Evolutionary conservation across 2,329 filamentous ascomycete species (phyloP).

Genomic region (Leptographium wingfieldii): DNA sequence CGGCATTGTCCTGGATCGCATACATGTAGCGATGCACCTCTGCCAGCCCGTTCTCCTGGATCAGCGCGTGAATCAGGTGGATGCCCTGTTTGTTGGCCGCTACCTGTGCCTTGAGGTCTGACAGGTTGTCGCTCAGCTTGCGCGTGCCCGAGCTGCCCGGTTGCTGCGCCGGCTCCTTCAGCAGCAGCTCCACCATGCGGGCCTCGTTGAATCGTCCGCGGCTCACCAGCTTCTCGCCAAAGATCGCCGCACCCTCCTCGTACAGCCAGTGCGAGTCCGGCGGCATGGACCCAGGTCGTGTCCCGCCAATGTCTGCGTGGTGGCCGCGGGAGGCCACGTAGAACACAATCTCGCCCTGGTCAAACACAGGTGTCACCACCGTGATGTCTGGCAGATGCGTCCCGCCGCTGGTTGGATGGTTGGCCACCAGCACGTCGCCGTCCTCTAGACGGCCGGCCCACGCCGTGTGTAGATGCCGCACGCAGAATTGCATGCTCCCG

Average conservation of each 20-base stretch:
- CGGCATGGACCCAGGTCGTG: slow-evolving; percentile 62
- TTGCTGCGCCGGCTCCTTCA: slow-evolving; percentile 49
- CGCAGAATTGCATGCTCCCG: slow-evolving; percentile 74
- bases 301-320: slow-evolving; percentile 50
- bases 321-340: slow-evolving; percentile 72
- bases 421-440: slow-evolving; percentile 71
- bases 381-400: slow-evolving; percentile 78
- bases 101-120: slow-evolving; percentile 52
- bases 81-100: slow-evolving; percentile 67
- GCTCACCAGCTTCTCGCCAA: slow-evolving; percentile 58
- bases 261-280: slow-evolving; percentile 53
- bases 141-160: background rate
- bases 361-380: slow-evolving; percentile 66
- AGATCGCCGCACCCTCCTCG: slow-evolving; percentile 53
- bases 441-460: slow-evolving; percentile 66
- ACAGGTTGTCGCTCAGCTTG: background rate
- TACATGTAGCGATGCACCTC: slow-evolving; percentile 47
- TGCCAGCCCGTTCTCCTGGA: slow-evolving; percentile 48
- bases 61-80: slow-evolving; percentile 54
- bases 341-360: slow-evolving; percentile 60
- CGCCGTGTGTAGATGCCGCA: slow-evolving; percentile 63
- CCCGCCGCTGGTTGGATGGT: slow-evolving; percentile 47
- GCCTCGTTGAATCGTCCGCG: slow-evolving; percentile 68
- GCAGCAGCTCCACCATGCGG: slow-evolving; percentile 44
- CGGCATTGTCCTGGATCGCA: slow-evolving; percentile 64